phyloP scores from a whole-genome alignment of 345 rosid genomes.

The Populus davidiana region DNA sequence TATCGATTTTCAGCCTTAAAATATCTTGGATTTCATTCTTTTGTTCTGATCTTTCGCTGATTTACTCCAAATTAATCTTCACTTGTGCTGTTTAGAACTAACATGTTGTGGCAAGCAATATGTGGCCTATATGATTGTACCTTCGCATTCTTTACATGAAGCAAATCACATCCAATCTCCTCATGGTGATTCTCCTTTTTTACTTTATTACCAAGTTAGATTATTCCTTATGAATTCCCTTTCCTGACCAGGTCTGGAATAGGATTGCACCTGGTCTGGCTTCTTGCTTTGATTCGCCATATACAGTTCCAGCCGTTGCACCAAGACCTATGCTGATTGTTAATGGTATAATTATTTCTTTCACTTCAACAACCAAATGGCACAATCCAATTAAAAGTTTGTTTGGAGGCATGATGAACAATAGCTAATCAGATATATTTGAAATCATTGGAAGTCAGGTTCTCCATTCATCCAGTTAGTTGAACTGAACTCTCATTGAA shows the following conservation, averaged over 20 bases:
- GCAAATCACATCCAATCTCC: background rate
- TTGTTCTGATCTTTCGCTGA: background rate
- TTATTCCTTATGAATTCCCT: constrained; percentile 8
- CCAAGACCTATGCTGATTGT: constrained; percentile 69
- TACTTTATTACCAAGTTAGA: background rate
- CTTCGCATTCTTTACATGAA: background rate
- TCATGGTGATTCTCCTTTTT: background rate
- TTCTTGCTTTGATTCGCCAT: constrained; percentile 64
- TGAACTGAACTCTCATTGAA: background rate
- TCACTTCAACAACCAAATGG: background rate
- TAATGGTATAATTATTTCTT: constrained; percentile 43
- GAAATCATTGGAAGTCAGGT: background rate
- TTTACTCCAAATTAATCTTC: background rate
- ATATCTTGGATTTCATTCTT: background rate
- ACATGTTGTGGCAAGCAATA: background rate
- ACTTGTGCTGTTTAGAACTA: constrained; percentile 6
- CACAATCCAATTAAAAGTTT: background rate
- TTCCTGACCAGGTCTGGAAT: constrained; percentile 68
- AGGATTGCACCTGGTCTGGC: constrained; percentile 89
- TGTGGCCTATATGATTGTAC: background rate
- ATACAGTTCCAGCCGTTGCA: constrained; percentile 63
- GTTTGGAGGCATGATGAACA: background rate
- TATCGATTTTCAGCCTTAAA: background rate
- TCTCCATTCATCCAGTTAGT: background rate
- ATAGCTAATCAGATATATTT: background rate